phyloP scores from a whole-genome alignment of 2,329 filamentous ascomycete genomes.

The Aspergillus fischeri region DNA sequence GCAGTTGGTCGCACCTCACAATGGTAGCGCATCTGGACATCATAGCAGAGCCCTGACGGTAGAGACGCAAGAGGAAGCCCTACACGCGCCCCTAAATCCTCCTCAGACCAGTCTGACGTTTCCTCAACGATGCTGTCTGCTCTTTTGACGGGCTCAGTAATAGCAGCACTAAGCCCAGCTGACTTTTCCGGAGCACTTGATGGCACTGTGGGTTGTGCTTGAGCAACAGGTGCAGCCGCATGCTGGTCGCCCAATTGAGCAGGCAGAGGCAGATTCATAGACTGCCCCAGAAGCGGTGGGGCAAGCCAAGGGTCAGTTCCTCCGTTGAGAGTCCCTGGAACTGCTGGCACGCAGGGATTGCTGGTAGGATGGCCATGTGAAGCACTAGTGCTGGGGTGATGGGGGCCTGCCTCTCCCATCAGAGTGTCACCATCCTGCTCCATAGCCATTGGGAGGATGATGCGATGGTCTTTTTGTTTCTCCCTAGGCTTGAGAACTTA shows the following conservation, averaged over 20 bases:
- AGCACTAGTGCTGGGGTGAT: slow-evolving; percentile 14
- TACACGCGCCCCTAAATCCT: slow-evolving; percentile 33
- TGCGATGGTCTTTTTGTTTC: slow-evolving; percentile 6
- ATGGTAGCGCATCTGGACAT: slow-evolving; percentile 93
- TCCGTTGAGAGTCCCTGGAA: slow-evolving; percentile 17
- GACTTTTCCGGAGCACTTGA: slow-evolving; percentile 22
- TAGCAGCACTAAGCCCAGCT: slow-evolving; percentile 22
- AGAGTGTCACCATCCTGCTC: slow-evolving; percentile 39
- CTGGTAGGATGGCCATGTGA: slow-evolving; percentile 12
- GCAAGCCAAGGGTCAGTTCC: slow-evolving; percentile 18
- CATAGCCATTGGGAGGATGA: slow-evolving; percentile 16
- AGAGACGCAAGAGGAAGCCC: slow-evolving; percentile 48
- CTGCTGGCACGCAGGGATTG: slow-evolving; percentile 11
- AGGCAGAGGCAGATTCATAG: slow-evolving; percentile 18
- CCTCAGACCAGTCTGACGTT: slow-evolving; percentile 41
- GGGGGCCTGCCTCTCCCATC: slow-evolving; percentile 31
- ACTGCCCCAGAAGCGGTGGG: slow-evolving; percentile 18
- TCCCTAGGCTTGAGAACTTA: slow-evolving; percentile 2
- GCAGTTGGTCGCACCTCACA: slow-evolving; percentile 68
- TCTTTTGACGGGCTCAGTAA: slow-evolving; percentile 17
- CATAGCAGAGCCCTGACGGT: slow-evolving; percentile 79
- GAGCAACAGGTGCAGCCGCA: slow-evolving; percentile 3
- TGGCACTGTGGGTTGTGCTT: slow-evolving; percentile 11
- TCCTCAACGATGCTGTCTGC: slow-evolving; percentile 35
- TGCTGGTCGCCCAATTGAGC: slow-evolving; percentile 6